Conservation (phyloP, 1,139 yeast species). For the Taphrina populina region DNA sequence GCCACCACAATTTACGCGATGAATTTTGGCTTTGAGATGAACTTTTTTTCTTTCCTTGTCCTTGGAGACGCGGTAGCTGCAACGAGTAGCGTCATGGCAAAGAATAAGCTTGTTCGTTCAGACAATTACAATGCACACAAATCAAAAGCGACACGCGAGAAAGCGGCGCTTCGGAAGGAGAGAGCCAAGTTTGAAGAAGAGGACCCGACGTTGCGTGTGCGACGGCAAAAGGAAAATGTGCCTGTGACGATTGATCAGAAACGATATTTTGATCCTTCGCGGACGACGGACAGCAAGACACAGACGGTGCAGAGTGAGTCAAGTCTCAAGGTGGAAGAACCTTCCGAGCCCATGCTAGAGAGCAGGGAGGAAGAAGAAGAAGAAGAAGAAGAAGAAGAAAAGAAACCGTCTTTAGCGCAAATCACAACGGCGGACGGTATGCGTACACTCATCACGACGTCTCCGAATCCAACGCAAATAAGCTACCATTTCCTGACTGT, state of each 20-base stretch:
- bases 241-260: constrained; percentile 87
- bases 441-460: constrained; percentile 75
- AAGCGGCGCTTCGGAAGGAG: constrained; percentile 22
- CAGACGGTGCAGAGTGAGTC: constrained; percentile 23
- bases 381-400: constrained; percentile 56
- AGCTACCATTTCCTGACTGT: constrained; percentile 91
- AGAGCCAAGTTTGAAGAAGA: constrained; percentile 25
- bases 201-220: constrained; percentile 30
- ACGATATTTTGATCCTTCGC: constrained; percentile 65
- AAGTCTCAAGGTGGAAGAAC: constrained; percentile 12
- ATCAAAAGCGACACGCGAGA: constrained; percentile 9
- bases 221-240: constrained; percentile 73
- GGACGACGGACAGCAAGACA: constrained; percentile 13
- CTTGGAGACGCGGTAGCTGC: neutral
- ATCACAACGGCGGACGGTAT: constrained; percentile 61
- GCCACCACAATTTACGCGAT: too few species aligned
- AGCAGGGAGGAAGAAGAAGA: constrained; percentile 1
- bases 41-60: neutral
- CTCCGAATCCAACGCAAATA: constrained; percentile 75
- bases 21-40: too few species aligned
- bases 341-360: neutral
- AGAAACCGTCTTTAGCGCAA: constrained; percentile 66
- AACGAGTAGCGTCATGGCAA: constrained; percentile 12
- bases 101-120: constrained; percentile 28
- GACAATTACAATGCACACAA: constrained; percentile 33